Evolutionary conservation across 768 basidiomycete genomes (phyloP), one percentile per base, ranked within the genome.

Genomic region (Auriscalpium vulgare): DNA sequence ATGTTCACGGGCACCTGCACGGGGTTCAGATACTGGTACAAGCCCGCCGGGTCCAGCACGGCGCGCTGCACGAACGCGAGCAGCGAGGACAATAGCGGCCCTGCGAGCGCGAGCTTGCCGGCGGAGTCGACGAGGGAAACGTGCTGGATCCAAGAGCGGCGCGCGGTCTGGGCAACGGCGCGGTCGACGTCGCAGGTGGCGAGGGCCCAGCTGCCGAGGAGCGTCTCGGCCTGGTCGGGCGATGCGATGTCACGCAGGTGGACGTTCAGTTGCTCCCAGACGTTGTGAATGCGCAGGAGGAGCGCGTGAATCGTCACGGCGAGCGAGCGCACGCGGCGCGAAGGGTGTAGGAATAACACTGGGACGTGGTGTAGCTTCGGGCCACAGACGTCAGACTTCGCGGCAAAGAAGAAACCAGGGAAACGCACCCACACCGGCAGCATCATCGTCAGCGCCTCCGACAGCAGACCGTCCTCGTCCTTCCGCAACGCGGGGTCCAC

Each of bases 341-440:
- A 85, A 0, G 91, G 82, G 60, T 95, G 90, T 36, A 90, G 74
- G 52, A 92, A 82, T 14, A 97, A 76, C 1, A 86, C 75, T 0
- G 94, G 84, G n/a, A 88, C 71, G 69, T 95, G 92, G 69, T 97
- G 90, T 37, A 92, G 72, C 94, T 95, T 56, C 14, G 29, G 6
- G 10, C 10, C 19, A n/a, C n/a, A 38, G 40, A 36, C 21, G 43
- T 36, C 47, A 21, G 56, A 34, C 4, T 35, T 44, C 11, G 49
- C 54, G 21, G 51, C 35, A 59, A 19, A 51, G 55, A 47, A 13
- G 37, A 43, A 21, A 29, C 38, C 3, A 36, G 35, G 21, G 50
- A 29, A 29, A 77, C 91, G 63, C 67, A 95, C 94, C 95, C 95
- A 98, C 55, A 95, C 92, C 4, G 92, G 92, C 36, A 95, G 63